phyloP scores from a whole-genome alignment of 2,329 filamentous ascomycete genomes.

The Colletotrichum sp. region DNA sequence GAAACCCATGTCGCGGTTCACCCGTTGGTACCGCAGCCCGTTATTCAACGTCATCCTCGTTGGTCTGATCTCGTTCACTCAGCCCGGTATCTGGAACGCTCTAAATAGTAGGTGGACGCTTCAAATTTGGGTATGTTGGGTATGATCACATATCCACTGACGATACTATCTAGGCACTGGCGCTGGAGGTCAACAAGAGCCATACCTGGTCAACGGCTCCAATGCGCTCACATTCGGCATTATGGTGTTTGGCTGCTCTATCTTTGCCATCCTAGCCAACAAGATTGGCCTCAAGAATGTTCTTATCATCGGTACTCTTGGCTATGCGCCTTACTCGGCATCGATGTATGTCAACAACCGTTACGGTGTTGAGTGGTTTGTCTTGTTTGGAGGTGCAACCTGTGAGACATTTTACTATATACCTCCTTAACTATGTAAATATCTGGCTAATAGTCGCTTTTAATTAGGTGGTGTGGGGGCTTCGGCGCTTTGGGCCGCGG shows the following conservation, averaged over 20 bases:
- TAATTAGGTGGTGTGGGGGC: no score
- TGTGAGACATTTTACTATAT: no score
- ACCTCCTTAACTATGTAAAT: no score
- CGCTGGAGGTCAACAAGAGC: slow-evolving; percentile 69
- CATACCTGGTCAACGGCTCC: slow-evolving; percentile 71
- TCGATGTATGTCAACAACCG: no score
- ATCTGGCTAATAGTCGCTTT: no score
- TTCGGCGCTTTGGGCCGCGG: slow-evolving; percentile 39
- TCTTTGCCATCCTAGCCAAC: slow-evolving; percentile 44
- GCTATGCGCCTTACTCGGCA: slow-evolving; percentile 41
- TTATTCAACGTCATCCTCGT: slow-evolving; percentile 51
- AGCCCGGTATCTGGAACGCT: slow-evolving; percentile 53
- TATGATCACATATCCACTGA: no score
- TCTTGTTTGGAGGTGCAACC: no score
- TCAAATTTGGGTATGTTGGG: neutral
- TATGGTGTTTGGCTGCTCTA: slow-evolving; percentile 48
- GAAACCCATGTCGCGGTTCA: slow-evolving; percentile 33
- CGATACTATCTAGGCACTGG: no score
- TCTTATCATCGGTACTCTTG: slow-evolving; percentile 46
- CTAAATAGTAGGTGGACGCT: slow-evolving; percentile 38
- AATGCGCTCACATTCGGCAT: slow-evolving; percentile 72
- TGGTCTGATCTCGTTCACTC: slow-evolving; percentile 47
- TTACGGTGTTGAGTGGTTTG: no score
- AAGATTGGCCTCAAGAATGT: slow-evolving; percentile 38
- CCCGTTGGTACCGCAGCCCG: slow-evolving; percentile 46